Percentiles rank a stretch among this genome's conserved stretches.
phyloP scores from a whole-genome alignment of 352 stramenopile species.

The Thalassiosira allenii region DNA sequence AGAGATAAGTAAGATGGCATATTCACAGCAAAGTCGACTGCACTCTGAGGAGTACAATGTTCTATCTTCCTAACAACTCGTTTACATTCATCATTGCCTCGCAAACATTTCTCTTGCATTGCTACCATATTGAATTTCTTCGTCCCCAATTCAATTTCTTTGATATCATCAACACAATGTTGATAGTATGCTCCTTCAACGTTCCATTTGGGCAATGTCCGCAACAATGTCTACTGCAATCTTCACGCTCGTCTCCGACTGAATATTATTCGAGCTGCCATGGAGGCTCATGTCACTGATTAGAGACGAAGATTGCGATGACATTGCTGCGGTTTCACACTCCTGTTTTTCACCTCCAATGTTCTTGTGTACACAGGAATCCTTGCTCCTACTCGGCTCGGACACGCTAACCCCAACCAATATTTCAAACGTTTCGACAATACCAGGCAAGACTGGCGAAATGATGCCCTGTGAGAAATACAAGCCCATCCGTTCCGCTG shows the following conservation, averaged over 20 bases:
- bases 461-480: slow-evolving; percentile 46
- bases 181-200: background rate
- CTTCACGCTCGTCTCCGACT: slow-evolving; percentile 50
- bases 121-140: no score
- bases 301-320: background rate
- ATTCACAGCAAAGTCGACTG: no score
- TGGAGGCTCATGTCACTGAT: background rate
- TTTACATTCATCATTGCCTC: no score
- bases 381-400: background rate
- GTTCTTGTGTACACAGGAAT: background rate
- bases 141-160: no score
- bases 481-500: slow-evolving; percentile 21
- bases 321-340: background rate
- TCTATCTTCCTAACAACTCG: no score
- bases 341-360: background rate
- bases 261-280: slow-evolving; percentile 8
- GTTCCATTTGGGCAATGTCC: slow-evolving; percentile 25
- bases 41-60: no score
- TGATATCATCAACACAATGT: no score
- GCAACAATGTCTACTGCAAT: slow-evolving; percentile 38
- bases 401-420: slow-evolving; percentile 36
- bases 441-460: slow-evolving; percentile 13
- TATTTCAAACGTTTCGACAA: slow-evolving; percentile 47
- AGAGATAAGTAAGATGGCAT: no score
- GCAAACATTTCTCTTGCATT: no score